Base-by-base conservation (phyloP, 1,139 yeast genomes). In the Arxiozyma telluris region DNA sequence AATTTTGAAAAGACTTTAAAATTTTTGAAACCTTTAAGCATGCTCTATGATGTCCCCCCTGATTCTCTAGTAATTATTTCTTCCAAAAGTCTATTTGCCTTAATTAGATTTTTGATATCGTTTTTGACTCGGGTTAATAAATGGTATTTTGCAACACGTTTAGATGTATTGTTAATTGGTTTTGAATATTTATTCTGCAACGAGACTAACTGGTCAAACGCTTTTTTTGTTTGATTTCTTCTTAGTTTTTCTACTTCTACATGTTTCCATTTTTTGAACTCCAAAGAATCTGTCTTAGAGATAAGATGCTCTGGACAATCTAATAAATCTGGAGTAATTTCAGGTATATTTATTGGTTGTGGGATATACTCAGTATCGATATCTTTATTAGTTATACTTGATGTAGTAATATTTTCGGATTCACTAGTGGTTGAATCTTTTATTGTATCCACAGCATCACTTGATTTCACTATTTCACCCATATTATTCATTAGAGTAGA, bases 211-310 rank as follows among this genome's bases (percentile, higher is more conserved):
- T 61, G 61, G 23, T 66, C 67, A 53, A 66, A 69, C 7, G 63
- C 58, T 18, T 58, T 58, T 50, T 66, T 68, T 22, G 67, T 67
- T 15, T 61, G 57, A 41, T 59, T 62, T 54, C 72, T 62, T 55
- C 72, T 58, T 43, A 64, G 56, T 51, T 65, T 64, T 52, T 69
- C 72, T 8, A 65, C 54, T 44, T 64, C 61, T 4, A 68, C 70
- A 56, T 69, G 72, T 49, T 64, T 67, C 68, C 71, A 66, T 56
- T 66, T 67, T 52, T 66, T 61, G n/a, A 46, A 46, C 18, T 46
- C 30, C 17, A 64, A 38, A 44, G 55, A 55, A 6, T 55, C 56
- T 5, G 59, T 52, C 53, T 65, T 62, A 25, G 55, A 46, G 23
- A 39, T 45, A 2, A 67, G 50, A 38, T 61, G 60, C 2, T 44